Evolutionary conservation across 805 yeast genomes (phyloP), one percentile per base, ranked within the genome.

Genomic region (Candida palmyrensis): DNA sequence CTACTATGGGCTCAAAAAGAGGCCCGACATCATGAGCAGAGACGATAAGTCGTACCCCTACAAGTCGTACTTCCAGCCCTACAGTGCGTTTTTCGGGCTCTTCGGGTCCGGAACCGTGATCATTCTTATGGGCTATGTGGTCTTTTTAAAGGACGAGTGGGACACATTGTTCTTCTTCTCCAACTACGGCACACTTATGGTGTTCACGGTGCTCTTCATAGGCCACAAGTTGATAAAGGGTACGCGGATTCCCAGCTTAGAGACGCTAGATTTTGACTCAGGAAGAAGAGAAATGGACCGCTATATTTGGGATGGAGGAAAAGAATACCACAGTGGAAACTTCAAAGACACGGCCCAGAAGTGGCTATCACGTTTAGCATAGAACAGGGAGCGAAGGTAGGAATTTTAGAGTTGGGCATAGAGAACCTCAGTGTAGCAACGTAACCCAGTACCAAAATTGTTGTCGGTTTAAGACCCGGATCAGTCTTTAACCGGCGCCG

Each of bases 231-330:
- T 77, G 1, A 48, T 77, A 11, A 71, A 77, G 38, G 75, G 85
- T 7, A 78, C 89, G 2, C 71, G 76, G 41, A 61, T 80, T 8
- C 83, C 77, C 33, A 70, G 84, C 31, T 58, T 84, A 29, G 89
- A 82, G 44, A 80, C 83, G 29, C 52, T 86, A 39, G 95, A 87
- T 53, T 71, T 82, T 51, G 95, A 87, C 53, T 73, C 86, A 0
- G 95, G 95, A 2, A 65, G 95, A 46, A 68, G 92, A 32, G 95
- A 86, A 51, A 76, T 80, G 59, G 96, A 87, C 55, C 64, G 87
- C 30, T 74, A 74, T 41, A 75, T 79, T 15, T 85, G 95, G 94
- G 86, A 80, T 43, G 92, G 85, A 37, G 85, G 83, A 17, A 50
- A 56, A 30, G 70, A 65, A 33, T 65, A 60, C 40, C 61, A 62